Conservation (phyloP, 495 filamentous ascomycete species). For the Chaetomidium leptoderma region DNA sequence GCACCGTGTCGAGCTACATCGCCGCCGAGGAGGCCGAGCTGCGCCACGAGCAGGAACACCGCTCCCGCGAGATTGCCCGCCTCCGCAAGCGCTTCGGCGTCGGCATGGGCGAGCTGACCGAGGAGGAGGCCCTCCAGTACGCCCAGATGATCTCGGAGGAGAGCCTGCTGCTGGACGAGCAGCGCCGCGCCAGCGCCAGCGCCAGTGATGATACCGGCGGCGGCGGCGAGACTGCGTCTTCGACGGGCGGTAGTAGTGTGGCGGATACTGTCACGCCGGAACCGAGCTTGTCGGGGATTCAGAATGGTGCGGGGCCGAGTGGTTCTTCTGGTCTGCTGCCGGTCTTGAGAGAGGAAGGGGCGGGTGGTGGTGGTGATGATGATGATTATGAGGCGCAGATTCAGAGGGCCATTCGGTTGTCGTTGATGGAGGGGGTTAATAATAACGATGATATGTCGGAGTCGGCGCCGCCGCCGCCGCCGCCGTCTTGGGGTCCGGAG, state of each 20-base stretch:
- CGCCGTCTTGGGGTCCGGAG: not conserved
- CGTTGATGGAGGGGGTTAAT: slow-evolving; percentile 56
- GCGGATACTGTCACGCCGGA: slow-evolving; percentile 50
- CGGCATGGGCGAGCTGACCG: slow-evolving; percentile 58
- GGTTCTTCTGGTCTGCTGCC: slow-evolving; percentile 12
- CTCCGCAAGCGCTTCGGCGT: slow-evolving; percentile 77
- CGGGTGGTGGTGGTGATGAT: slow-evolving; percentile 51
- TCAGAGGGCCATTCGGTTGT: slow-evolving; percentile 75
- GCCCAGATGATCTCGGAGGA: slow-evolving; percentile 86
- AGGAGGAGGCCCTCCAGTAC: slow-evolving; percentile 87
- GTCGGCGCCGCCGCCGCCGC: slow-evolving; percentile 18
- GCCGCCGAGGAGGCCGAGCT: slow-evolving; percentile 76
- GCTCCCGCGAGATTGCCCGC: slow-evolving; percentile 55
- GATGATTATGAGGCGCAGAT: slow-evolving; percentile 69
- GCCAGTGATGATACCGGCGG: slow-evolving; percentile 44
- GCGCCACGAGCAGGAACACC: slow-evolving; percentile 60
- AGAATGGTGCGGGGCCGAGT: slow-evolving; percentile 25
- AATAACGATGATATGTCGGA: slow-evolving; percentile 18
- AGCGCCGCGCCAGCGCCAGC: slow-evolving; percentile 48
- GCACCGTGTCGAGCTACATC: slow-evolving; percentile 64
- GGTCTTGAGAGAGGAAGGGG: slow-evolving; percentile 34
- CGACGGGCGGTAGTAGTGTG: slow-evolving; percentile 29
- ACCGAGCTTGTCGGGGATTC: slow-evolving; percentile 42
- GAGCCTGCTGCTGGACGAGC: slow-evolving; percentile 57
- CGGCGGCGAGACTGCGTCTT: slow-evolving; percentile 49